Evolutionary conservation across 495 filamentous ascomycete species (phyloP), one percentile per base, ranked within the genome.

Genomic region (Lindgomyces ingoldianus): DNA sequence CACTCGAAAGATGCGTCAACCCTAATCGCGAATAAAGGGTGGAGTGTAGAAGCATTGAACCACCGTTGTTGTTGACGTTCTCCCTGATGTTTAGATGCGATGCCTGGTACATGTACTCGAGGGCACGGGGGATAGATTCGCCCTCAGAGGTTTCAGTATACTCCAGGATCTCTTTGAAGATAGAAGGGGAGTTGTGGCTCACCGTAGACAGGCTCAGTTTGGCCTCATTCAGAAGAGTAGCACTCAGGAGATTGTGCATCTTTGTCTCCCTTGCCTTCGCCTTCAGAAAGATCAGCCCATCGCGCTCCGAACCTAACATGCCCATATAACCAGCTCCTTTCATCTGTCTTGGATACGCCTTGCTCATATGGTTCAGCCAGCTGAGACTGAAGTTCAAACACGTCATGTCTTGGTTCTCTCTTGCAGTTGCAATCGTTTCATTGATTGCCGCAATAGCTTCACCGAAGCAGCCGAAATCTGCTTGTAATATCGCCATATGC

Each of bases 331-430:
- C 85, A 0, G 89, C 79, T 45, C 87, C 84, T 27, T 81, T 83
- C 68, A 93, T 86, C 46, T 93, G 81, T 48, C 85, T 81, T 0
- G 93, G 91, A 72, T 95, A 91, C 0, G 89, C 85, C 70, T 91
- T 89, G 27, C 88, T 87, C 68, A 98, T 93, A 73, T 97, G 93
- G 73, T 95, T 94, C n/a, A 98, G 81, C 95, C 94, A 98, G 73
- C 91, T 96, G 66, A 98, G 83, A 46, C 91, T 90, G 76, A 96
- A 97, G 74, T 96, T 98, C 39, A 98, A 79, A 72, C 95, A 98
- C 8, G 83, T 85, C 81, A 89, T 90, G 68, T 98, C 94, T 60
- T 91, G 86, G 67, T 94, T 94, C 74, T 98, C 94, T 57, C 93
- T 81, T 0, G 94, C 94, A 27, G 91, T 93, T 0, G 91, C 86